Evolutionary conservation across 208 protist genomes (phyloP).

Genomic region (Crithidia mellificae): DNA sequence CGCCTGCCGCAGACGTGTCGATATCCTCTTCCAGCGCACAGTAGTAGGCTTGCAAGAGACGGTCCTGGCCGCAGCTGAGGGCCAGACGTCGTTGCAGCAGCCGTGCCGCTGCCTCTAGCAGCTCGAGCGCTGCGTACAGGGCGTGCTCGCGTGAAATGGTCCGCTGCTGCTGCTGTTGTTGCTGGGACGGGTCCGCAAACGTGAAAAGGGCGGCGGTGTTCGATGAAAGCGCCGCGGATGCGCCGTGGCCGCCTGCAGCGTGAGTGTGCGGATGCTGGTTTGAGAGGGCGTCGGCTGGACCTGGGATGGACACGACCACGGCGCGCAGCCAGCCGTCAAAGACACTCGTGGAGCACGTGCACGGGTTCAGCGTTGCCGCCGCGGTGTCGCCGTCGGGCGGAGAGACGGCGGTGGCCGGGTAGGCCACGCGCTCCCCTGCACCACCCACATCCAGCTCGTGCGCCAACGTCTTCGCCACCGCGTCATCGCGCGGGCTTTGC

Average conservation of each 20-base stretch:
- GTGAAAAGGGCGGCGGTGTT: neutral
- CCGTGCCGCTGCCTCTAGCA: slow-evolving; percentile 42
- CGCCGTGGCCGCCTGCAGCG: neutral
- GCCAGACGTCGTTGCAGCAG: slow-evolving; percentile 36
- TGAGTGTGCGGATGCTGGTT: neutral
- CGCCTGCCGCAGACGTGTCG: neutral
- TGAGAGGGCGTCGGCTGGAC: slow-evolving; percentile 19
- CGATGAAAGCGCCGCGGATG: neutral
- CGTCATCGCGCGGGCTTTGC: neutral
- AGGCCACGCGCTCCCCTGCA: slow-evolving; percentile 21
- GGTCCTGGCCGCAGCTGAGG: slow-evolving; percentile 31
- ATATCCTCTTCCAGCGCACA: slow-evolving; percentile 61
- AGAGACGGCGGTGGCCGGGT: slow-evolving; percentile 8
- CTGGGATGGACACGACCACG: slow-evolving; percentile 44
- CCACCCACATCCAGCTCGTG: slow-evolving; percentile 8
- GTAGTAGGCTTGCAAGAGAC: slow-evolving; percentile 66
- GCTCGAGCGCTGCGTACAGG: slow-evolving; percentile 37
- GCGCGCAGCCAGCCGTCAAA: slow-evolving; percentile 56
- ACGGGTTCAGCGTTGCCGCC: slow-evolving; percentile 35
- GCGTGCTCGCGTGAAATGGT: slow-evolving; percentile 30
- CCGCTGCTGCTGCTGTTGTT: too few species aligned
- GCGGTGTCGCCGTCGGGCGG: neutral
- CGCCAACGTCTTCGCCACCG: neutral
- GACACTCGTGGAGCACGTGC: slow-evolving; percentile 22
- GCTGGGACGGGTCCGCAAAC: neutral